phyloP scores from a whole-genome alignment of 495 filamentous ascomycete species.

The Neurospora sp. region DNA sequence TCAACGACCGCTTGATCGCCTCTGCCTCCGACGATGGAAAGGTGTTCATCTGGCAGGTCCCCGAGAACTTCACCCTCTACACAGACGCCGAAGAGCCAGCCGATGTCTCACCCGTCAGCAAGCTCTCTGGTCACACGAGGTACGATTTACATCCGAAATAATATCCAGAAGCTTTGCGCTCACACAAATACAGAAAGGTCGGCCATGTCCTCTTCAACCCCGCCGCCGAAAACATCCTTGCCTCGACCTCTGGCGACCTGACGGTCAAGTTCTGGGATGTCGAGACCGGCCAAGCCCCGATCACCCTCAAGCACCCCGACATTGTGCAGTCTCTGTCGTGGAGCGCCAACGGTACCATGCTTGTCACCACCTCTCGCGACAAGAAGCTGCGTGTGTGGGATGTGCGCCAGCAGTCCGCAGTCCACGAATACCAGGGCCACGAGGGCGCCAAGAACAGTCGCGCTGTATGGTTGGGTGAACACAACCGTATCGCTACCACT shows the following conservation, averaged over 20 bases:
- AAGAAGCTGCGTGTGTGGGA: conserved; percentile 98
- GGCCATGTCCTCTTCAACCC: conserved; percentile 98
- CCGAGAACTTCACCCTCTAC: conserved; percentile 73
- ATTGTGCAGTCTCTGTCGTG: conserved; percentile 93
- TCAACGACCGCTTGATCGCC: conserved; percentile 85
- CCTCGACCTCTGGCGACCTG: conserved; percentile 89
- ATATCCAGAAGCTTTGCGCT: neutral
- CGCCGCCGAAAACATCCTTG: conserved; percentile 88
- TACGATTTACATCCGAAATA: conserved; percentile 4
- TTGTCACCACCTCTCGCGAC: conserved; percentile 92
- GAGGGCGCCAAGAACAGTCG: conserved; percentile 93
- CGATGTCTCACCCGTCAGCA: conserved; percentile 71
- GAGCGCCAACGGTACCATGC: conserved; percentile 81
- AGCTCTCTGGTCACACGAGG: conserved; percentile 67
- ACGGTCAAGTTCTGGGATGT: conserved; percentile 97
- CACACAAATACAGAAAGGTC: conserved; percentile 58
- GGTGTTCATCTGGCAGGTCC: conserved; percentile 93
- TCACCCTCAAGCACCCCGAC: conserved; percentile 74
- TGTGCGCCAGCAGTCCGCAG: conserved; percentile 81
- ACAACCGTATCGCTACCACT: conserved; percentile 87
- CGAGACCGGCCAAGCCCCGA: conserved; percentile 57
- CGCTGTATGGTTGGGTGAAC: conserved; percentile 91
- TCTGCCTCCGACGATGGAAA: conserved; percentile 96
- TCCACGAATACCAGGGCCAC: conserved; percentile 77
- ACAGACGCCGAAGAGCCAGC: conserved; percentile 73